These are phyloP conservation scores for Gossypium arboreum DNA, from an alignment of 345 rosid species.

Conservation along the genomic window DNA sequence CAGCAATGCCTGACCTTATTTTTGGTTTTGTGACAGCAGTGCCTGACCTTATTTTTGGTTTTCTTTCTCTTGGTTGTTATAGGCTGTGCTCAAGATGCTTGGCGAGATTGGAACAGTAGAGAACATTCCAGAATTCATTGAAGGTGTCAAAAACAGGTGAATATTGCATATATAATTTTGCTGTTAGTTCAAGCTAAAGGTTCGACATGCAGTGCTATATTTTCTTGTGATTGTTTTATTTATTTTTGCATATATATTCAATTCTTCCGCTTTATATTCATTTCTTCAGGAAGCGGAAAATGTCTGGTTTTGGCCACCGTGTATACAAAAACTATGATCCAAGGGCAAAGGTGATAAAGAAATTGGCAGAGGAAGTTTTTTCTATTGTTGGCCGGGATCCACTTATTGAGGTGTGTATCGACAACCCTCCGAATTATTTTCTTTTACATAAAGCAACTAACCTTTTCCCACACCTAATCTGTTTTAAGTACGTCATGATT, in stretches of 20 bases:
- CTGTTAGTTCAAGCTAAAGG: background rate
- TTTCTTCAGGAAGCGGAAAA: slow-evolving; percentile 72
- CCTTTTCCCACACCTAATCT: background rate
- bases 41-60: slow-evolving; percentile 3
- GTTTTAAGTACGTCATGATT: background rate
- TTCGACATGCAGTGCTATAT: background rate
- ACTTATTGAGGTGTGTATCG: slow-evolving; percentile 73
- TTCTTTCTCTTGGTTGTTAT: slow-evolving; percentile 19
- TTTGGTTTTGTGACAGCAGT: background rate
- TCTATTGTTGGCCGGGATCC: slow-evolving; percentile 96
- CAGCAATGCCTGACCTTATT: slow-evolving; percentile 8
- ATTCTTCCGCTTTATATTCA: background rate
- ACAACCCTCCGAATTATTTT: slow-evolving; percentile 12
- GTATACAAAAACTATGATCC: slow-evolving; percentile 98
- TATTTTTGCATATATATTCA: background rate
- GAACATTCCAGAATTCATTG: slow-evolving; percentile 88
- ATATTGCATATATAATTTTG: background rate
- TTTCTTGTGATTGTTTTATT: background rate
- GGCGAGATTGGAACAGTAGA: slow-evolving; percentile 83
- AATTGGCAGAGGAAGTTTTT: slow-evolving; percentile 91
- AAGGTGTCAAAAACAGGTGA: slow-evolving; percentile 92
- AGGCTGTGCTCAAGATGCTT: slow-evolving; percentile 99
- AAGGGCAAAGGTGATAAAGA: slow-evolving; percentile 87
- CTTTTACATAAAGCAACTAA: background rate
- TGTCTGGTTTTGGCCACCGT: slow-evolving; percentile 99